Evolutionary conservation across 1,284 basidiomycete species (phyloP).

Genomic region (Ganoderma lucidum): DNA sequence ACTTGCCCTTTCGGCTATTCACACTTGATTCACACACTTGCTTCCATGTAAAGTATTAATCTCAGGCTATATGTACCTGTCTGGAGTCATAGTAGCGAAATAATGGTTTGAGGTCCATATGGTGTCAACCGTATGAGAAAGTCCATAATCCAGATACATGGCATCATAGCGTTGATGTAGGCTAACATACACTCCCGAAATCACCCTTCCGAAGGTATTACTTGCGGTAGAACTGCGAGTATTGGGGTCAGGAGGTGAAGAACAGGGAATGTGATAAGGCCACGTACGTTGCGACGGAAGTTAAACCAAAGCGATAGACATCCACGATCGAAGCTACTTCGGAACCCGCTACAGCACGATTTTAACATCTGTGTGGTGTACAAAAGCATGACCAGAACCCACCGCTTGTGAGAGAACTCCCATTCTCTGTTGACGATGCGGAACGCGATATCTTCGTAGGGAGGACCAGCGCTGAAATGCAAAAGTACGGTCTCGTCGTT

Average conservation of each 20-base stretch:
- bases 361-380: constrained; percentile 9
- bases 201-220: constrained; percentile 38
- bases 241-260: constrained; percentile 29
- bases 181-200: neutral
- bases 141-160: neutral
- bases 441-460: constrained; percentile 99
- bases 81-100: neutral
- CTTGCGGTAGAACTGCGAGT: constrained; percentile 74
- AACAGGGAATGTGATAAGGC: neutral
- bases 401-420: constrained; percentile 98
- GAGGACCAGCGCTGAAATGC: constrained; percentile 96
- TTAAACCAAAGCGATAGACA: constrained; percentile 89
- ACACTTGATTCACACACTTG: too few relatives aligned
- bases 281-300: constrained; percentile 84
- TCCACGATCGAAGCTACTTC: constrained; percentile 87
- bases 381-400: constrained; percentile 31
- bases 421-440: constrained; percentile 97
- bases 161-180: neutral
- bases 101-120: neutral
- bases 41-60: neutral
- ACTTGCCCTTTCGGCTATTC: neutral
- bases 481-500: constrained; percentile 96
- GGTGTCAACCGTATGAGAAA: neutral
- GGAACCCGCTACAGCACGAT: constrained; percentile 67
- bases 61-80: neutral